Percentiles rank a stretch among this genome's conserved stretches.
Conservation (phyloP, 345 rosid species). For the Heritiera fomes region DNA sequence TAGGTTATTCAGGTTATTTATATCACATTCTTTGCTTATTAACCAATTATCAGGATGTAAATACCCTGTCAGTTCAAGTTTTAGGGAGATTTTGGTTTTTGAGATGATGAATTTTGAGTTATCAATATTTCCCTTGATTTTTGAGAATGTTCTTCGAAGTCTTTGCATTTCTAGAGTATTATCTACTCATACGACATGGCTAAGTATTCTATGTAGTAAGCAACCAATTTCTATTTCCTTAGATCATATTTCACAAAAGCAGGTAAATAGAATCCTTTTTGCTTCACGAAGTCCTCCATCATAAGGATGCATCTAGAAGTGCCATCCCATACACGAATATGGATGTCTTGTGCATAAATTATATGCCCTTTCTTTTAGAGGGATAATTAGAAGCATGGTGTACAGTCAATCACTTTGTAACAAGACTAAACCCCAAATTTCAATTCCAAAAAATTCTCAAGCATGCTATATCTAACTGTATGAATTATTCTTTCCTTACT, state of each 20-base stretch:
- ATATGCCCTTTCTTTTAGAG: neutral
- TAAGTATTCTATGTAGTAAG: neutral
- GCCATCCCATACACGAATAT: neutral
- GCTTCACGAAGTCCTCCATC: neutral
- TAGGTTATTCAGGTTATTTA: neutral
- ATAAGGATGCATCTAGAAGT: neutral
- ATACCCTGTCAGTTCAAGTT: neutral
- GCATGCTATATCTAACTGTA: neutral
- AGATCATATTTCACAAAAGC: neutral
- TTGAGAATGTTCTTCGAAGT: neutral
- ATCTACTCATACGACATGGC: neutral
- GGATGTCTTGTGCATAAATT: neutral
- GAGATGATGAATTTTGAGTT: neutral
- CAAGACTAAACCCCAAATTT: neutral
- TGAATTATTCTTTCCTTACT: constrained; percentile 1
- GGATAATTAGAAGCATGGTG: neutral
- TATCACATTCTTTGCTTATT: neutral
- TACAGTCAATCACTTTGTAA: neutral
- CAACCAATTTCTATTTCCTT: neutral
- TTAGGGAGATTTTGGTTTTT: neutral
- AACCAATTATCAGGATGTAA: neutral
- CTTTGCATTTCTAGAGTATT: neutral
- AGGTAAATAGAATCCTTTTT: neutral
- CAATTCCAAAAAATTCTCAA: neutral
- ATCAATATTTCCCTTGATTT: neutral